These are phyloP conservation scores for Trichoderma atrobrunneum DNA, from an alignment of 2,329 filamentous ascomycete genomes.

Conservation along the genomic window DNA sequence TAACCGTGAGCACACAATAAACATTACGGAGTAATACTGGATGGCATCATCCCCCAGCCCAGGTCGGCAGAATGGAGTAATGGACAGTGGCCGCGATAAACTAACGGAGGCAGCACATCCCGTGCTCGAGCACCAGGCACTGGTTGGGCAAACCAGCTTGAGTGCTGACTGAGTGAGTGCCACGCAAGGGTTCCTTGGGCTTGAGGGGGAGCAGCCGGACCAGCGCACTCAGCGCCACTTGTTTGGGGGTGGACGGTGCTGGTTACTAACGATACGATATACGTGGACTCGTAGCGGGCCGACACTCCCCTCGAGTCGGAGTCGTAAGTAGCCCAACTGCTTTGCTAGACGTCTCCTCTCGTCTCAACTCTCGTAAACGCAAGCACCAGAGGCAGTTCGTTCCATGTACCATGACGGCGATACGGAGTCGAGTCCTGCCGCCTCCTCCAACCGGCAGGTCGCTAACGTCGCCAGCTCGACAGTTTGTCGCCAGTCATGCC, in stretches of 20 bases:
- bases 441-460: conserved; percentile 4
- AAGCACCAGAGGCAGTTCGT: not conserved
- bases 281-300: not conserved
- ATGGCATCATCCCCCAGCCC: conserved; percentile 7
- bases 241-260: not conserved
- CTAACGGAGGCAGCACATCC: not conserved
- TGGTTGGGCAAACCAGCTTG: not conserved
- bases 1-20: not conserved
- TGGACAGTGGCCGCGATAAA: not conserved
- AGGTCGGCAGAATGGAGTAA: not conserved
- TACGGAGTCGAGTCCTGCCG: not conserved
- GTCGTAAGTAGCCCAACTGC: not conserved
- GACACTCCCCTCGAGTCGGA: not conserved
- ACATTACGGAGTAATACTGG: conserved; percentile 6
- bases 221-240: not conserved
- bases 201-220: not conserved
- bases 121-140: not conserved
- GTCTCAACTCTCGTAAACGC: not conserved
- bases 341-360: not conserved
- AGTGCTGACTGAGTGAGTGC: not conserved
- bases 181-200: not conserved
- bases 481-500: not conserved
- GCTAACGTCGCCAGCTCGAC: not conserved
- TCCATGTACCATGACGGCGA: not conserved
- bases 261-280: not conserved